A percentile compares a stretch with the other conserved stretches of the same genome.
These are phyloP conservation scores for Paragyromitra xinjiangensis DNA, from an alignment of 495 filamentous ascomycete species.

Conservation along the genomic window DNA sequence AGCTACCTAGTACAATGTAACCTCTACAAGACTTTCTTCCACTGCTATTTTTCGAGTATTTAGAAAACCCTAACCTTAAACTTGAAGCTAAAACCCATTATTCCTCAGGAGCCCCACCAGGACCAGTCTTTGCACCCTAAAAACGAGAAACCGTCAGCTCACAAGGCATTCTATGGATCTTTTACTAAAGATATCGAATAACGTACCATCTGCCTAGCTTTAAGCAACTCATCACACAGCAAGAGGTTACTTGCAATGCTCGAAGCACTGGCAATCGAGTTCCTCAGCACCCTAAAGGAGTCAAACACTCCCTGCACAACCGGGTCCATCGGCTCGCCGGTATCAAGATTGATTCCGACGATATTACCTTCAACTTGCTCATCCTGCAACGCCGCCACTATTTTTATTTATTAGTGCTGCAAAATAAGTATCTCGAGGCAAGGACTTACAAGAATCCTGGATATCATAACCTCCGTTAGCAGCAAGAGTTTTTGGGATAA, in stretches of 20 bases:
- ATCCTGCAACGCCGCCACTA: constrained; percentile 84
- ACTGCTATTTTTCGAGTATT: constrained; percentile 17
- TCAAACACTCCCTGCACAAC: constrained; percentile 91
- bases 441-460: constrained; percentile 81
- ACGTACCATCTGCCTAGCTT: constrained; percentile 90
- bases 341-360: constrained; percentile 84
- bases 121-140: constrained; percentile 49
- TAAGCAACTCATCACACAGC: constrained; percentile 95
- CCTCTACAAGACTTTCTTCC: not conserved
- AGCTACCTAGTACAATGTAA: constrained; percentile 8
- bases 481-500: constrained; percentile 97
- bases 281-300: constrained; percentile 91
- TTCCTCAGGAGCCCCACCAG: constrained; percentile 49
- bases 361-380: constrained; percentile 83
- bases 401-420: constrained; percentile 48
- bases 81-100: constrained; percentile 8
- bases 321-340: constrained; percentile 96
- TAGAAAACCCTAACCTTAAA: constrained; percentile 17
- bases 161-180: not conserved
- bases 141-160: constrained; percentile 20
- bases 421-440: not conserved
- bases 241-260: constrained; percentile 95
- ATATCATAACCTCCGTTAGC: constrained; percentile 97
- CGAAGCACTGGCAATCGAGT: constrained; percentile 90
- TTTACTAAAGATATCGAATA: constrained; percentile 6